Evolutionary conservation across 1,284 basidiomycete species (phyloP).

Genomic region (Tilletia indica): DNA sequence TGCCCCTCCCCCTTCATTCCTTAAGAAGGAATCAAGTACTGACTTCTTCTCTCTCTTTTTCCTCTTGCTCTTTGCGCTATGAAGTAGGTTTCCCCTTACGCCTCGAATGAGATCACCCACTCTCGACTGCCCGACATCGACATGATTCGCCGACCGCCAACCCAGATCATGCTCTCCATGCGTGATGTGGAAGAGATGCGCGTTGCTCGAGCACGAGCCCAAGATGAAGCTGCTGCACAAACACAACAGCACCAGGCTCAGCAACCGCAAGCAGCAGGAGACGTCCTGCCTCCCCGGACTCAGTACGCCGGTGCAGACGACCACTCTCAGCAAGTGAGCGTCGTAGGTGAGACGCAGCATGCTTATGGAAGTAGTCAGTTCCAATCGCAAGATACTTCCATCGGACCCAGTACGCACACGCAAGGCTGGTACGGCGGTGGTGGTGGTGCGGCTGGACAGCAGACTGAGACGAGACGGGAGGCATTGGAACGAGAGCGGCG

Average conservation of each 20-base stretch:
- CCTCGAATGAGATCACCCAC: not conserved
- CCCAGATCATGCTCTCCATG: not conserved
- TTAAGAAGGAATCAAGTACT: not conserved
- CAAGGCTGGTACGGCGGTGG: not conserved
- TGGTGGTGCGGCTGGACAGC: not conserved
- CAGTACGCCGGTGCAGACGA: not conserved
- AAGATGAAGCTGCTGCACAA: not conserved
- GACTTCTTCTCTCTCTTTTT: not conserved
- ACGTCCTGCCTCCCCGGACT: not conserved
- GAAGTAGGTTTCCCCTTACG: not conserved
- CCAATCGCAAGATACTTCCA: not conserved
- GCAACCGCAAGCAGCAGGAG: not conserved
- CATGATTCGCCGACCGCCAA: constrained; percentile 13
- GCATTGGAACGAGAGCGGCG: not conserved
- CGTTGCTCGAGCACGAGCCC: not conserved
- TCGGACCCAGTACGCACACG: not conserved
- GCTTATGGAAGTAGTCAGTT: not conserved
- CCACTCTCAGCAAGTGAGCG: not conserved
- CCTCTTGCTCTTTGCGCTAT: not conserved
- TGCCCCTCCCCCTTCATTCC: too few species aligned
- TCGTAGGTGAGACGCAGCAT: not conserved
- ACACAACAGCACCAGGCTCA: not conserved
- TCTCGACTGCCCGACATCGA: not conserved
- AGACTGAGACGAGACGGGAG: constrained; percentile 9
- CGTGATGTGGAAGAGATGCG: constrained; percentile 9